These are phyloP conservation scores for Dictyostelium citrinum DNA, from an alignment of 78 protist species.

Conservation along the genomic window DNA sequence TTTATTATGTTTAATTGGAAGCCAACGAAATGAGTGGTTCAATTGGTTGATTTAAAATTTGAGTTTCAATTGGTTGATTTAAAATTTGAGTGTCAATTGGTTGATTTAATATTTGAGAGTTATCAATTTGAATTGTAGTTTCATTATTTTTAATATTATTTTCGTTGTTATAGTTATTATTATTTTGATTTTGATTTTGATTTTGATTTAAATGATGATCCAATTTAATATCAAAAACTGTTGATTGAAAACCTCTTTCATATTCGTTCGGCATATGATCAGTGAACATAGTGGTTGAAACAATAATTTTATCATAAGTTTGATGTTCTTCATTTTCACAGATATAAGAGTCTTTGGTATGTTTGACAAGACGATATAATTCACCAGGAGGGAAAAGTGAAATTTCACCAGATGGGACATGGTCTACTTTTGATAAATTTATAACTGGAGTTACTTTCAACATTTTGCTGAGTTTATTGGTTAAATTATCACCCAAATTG, in stretches of 20 bases:
- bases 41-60: too few relatives aligned
- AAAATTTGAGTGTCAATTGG: too few relatives aligned
- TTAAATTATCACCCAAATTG: conserved; percentile 10
- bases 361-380: conserved; percentile 13
- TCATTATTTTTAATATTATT: too few relatives aligned
- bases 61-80: too few relatives aligned
- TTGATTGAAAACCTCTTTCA: conserved; percentile 36
- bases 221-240: neutral
- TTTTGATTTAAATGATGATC: neutral
- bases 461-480: conserved; percentile 38
- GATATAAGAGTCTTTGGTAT: conserved; percentile 41
- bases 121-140: neutral
- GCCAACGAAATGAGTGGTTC: too few relatives aligned
- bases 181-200: neutral
- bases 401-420: conserved; percentile 7
- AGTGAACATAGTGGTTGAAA: conserved; percentile 58
- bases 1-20: too few relatives aligned
- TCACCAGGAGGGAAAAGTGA: conserved; percentile 69
- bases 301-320: conserved; percentile 52
- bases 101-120: too few relatives aligned
- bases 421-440: conserved; percentile 32
- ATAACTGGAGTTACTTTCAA: conserved; percentile 58
- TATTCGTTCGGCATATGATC: conserved; percentile 81
- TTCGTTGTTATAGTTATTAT: neutral
- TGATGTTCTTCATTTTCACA: conserved; percentile 9